Conservation (phyloP, 176 grass and related monocot genomes). For the Aechmea fasciata region DNA sequence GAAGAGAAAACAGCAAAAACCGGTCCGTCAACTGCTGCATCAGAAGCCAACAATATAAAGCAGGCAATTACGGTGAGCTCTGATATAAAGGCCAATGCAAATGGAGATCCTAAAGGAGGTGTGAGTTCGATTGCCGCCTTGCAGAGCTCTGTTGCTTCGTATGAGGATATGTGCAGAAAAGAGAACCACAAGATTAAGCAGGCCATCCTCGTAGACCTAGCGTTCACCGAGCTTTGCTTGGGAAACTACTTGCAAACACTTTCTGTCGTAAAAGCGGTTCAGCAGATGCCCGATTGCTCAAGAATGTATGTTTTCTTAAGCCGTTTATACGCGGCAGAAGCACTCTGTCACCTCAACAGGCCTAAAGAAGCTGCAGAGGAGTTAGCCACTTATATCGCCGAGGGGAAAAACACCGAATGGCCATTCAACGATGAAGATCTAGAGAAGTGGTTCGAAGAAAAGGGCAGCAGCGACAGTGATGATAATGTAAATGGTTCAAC, state of each 20-base stretch:
- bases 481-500: constrained; percentile 30
- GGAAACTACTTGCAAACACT: constrained; percentile 71
- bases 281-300: constrained; percentile 54
- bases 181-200: constrained; percentile 69
- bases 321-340: constrained; percentile 79
- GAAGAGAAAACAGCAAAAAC: constrained; percentile 23
- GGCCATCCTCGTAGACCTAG: constrained; percentile 54
- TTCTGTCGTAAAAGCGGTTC: constrained; percentile 41
- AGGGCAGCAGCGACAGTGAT: constrained; percentile 52
- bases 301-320: constrained; percentile 64
- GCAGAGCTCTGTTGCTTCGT: constrained; percentile 50
- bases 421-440: constrained; percentile 60
- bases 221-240: constrained; percentile 66
- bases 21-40: not conserved
- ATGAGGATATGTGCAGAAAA: constrained; percentile 60
- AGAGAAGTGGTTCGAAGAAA: constrained; percentile 61
- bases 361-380: constrained; percentile 61
- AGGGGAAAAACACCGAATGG: constrained; percentile 43
- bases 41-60: constrained; percentile 26
- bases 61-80: constrained; percentile 6
- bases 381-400: constrained; percentile 54
- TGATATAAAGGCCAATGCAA: constrained; percentile 15
- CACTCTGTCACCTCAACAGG: constrained; percentile 59
- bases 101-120: constrained; percentile 54
- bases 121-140: constrained; percentile 37